Evolutionary conservation across 805 yeast genomes (phyloP).

Genomic region (Saccharomyces paradoxus): DNA sequence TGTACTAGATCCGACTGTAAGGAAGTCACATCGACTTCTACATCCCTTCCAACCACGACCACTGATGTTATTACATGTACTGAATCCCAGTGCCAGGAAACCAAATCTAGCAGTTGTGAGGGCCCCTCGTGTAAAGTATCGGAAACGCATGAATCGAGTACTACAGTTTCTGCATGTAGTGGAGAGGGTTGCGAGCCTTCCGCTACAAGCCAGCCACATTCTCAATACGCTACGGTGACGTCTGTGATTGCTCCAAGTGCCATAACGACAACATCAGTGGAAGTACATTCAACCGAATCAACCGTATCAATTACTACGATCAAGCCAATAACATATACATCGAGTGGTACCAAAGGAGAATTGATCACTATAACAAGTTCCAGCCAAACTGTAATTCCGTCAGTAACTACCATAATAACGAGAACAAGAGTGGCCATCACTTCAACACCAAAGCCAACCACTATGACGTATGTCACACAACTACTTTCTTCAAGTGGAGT

Average conservation of each 20-base stretch:
- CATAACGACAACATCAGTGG: conserved; percentile 1
- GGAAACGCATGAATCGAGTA: background rate
- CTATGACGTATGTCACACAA: background rate
- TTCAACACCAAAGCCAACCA: conserved; percentile 2
- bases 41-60: background rate
- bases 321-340: conserved; percentile 6
- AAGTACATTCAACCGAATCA: conserved; percentile 4
- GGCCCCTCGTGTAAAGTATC: background rate
- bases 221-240: background rate
- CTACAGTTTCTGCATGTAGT: background rate
- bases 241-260: conserved; percentile 1
- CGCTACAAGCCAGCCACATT: background rate
- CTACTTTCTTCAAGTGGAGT: background rate
- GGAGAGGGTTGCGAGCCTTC: background rate
- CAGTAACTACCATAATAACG: conserved; percentile 6
- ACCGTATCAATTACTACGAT: conserved; percentile 8
- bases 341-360: conserved; percentile 4
- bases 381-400: conserved; percentile 1
- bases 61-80: background rate
- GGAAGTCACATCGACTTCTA: background rate
- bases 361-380: conserved; percentile 9
- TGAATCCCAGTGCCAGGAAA: background rate
- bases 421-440: conserved; percentile 2
- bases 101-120: background rate
- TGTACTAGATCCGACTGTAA: background rate